These are phyloP conservation scores for Fraxinus albicans DNA, from an alignment of 305 asterid genomes.

Conservation along the genomic window DNA sequence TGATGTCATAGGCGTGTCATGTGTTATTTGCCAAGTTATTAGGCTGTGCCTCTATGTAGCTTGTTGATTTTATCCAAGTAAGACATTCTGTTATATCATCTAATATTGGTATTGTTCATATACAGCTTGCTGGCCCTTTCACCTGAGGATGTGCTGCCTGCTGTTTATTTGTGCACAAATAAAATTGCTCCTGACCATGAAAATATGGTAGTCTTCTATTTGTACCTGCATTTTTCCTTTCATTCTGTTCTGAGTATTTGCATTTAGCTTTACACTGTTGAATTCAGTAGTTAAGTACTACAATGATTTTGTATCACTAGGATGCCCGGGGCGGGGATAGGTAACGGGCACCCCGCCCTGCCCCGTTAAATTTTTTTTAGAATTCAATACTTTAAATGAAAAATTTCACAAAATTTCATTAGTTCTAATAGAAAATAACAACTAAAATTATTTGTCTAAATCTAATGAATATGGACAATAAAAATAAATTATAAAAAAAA, in stretches of 20 bases:
- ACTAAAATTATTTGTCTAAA: no score
- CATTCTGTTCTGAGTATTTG: conserved; percentile 8
- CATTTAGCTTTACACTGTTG: conserved; percentile 10
- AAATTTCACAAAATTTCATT: no score
- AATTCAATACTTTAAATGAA: no score
- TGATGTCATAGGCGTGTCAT: conserved; percentile 4
- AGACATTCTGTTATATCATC: conserved; percentile 20
- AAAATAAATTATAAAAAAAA: no score
- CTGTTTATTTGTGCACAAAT: conserved; percentile 82
- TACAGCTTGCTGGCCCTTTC: conserved; percentile 83
- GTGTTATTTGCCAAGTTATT: conserved; percentile 16
- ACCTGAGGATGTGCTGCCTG: conserved; percentile 84
- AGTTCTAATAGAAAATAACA: no score
- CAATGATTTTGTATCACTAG: no score
- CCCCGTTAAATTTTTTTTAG: no score
- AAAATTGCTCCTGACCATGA: conserved; percentile 94
- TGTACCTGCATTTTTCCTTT: conserved; percentile 8
- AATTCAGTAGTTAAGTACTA: not conserved
- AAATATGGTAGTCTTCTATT: conserved; percentile 55
- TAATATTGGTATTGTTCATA: conserved; percentile 28
- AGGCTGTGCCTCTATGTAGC: conserved; percentile 8
- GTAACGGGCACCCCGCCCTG: no score
- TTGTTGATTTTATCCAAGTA: not conserved
- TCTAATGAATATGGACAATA: no score
- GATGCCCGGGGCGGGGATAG: no score